These are phyloP conservation scores for Hypoxylon fuscum DNA, from an alignment of 495 filamentous ascomycete species.

Conservation along the genomic window DNA sequence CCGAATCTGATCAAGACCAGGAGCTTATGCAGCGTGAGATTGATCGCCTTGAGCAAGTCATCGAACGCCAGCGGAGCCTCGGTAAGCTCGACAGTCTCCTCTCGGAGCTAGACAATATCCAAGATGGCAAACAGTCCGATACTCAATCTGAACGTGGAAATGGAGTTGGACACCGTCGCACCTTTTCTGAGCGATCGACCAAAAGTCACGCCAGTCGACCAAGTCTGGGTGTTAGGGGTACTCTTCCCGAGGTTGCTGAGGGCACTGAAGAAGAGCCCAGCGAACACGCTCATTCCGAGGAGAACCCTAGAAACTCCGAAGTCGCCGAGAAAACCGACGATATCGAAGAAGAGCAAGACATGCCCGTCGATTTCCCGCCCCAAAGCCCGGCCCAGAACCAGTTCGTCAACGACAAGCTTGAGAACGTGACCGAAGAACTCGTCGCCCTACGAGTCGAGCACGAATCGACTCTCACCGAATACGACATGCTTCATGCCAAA, in stretches of 20 bases:
- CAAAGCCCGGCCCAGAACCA: conserved; percentile 82
- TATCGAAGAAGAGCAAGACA: conserved; percentile 30
- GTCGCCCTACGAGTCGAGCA: conserved; percentile 91
- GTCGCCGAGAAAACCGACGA: conserved; percentile 30
- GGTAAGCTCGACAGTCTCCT: conserved; percentile 93
- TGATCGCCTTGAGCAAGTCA: conserved; percentile 89
- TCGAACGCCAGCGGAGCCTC: conserved; percentile 93
- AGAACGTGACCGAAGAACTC: conserved; percentile 90
- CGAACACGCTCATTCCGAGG: conserved; percentile 38
- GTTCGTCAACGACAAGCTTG: conserved; percentile 91
- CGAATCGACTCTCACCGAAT: conserved; percentile 82
- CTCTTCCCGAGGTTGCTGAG: conserved; percentile 56
- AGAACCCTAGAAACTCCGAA: conserved; percentile 6
- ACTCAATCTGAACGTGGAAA: conserved; percentile 50
- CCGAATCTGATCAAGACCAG: conserved; percentile 94
- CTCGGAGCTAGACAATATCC: conserved; percentile 85
- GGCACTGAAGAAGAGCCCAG: conserved; percentile 55
- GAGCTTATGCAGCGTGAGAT: conserved; percentile 97
- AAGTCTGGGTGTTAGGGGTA: conserved; percentile 59
- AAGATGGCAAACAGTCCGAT: conserved; percentile 59
- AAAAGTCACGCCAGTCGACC: conserved; percentile 61
- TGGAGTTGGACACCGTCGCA: conserved; percentile 55
- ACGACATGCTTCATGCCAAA: conserved; percentile 82
- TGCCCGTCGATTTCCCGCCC: conserved; percentile 52
- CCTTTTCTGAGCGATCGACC: conserved; percentile 57